Evolutionary conservation across 73 alveolate species (phyloP).

Genomic region (Paramecium primaurelia): DNA sequence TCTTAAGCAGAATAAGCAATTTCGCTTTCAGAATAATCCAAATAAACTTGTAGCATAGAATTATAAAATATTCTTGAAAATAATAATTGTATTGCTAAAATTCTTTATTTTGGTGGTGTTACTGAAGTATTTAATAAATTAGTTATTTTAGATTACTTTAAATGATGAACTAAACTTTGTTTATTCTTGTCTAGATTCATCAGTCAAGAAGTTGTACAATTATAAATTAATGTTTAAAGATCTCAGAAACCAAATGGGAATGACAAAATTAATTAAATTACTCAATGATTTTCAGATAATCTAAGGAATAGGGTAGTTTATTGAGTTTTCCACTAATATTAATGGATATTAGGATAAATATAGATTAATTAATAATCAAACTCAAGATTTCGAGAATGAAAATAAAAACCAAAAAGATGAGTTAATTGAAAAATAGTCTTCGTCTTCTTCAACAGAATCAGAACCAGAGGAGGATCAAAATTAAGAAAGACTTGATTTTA

Average conservation of each 20-base stretch:
- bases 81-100: background rate
- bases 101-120: conserved; percentile 25
- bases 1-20: background rate
- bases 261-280: background rate
- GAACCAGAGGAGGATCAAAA: conserved; percentile 13
- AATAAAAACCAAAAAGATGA: background rate
- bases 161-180: conserved; percentile 38
- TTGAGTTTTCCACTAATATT: background rate
- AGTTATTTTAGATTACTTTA: background rate
- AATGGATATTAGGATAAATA: background rate
- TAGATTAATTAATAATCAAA: background rate
- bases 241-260: conserved; percentile 10
- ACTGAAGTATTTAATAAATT: background rate
- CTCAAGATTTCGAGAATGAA: background rate
- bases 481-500: background rate
- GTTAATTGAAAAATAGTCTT: background rate
- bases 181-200: background rate
- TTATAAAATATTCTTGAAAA: background rate
- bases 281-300: background rate
- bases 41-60: conserved; percentile 7
- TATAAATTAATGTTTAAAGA: conserved; percentile 14
- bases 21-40: background rate
- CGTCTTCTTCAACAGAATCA: conserved; percentile 34
- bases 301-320: background rate
- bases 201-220: background rate